Percentiles rank a stretch among this genome's conserved stretches.
Evolutionary conservation across 441 rosid genomes (phyloP).

Genomic region (Populus hybrid): DNA sequence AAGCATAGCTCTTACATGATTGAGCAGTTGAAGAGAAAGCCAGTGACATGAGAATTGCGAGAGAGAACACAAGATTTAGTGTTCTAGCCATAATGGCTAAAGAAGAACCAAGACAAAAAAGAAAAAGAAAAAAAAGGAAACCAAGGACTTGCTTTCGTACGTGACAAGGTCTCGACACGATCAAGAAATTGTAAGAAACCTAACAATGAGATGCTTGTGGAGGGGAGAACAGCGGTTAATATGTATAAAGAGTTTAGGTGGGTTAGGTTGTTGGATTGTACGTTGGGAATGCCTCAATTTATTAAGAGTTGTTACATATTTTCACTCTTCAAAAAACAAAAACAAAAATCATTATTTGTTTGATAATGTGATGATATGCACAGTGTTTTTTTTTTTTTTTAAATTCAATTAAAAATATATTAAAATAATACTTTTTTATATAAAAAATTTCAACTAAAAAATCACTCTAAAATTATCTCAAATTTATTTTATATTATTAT

Average conservation of each 20-base stretch:
- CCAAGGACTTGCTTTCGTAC: neutral
- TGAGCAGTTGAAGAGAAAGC: conserved; percentile 38
- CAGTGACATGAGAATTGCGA: conserved; percentile 31
- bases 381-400: too few relatives aligned
- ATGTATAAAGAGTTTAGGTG: conserved; percentile 1
- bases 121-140: too few relatives aligned
- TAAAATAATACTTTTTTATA: too few relatives aligned
- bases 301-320: neutral
- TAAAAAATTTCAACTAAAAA: too few relatives aligned
- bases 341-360: too few relatives aligned
- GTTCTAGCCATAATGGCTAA: conserved; percentile 26
- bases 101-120: neutral
- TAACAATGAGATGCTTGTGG: neutral
- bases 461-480: too few relatives aligned
- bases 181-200: neutral
- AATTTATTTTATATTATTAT: too few relatives aligned
- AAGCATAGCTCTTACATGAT: conserved; percentile 50
- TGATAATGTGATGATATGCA: too few relatives aligned
- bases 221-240: neutral
- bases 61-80: conserved; percentile 22
- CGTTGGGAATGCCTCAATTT: conserved; percentile 7
- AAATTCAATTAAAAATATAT: too few relatives aligned
- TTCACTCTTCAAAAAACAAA: neutral
- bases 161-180: neutral
- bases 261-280: conserved; percentile 11